Evolutionary conservation across 352 stramenopile genomes (phyloP).

Genomic region (Globisporangium yorkense): DNA sequence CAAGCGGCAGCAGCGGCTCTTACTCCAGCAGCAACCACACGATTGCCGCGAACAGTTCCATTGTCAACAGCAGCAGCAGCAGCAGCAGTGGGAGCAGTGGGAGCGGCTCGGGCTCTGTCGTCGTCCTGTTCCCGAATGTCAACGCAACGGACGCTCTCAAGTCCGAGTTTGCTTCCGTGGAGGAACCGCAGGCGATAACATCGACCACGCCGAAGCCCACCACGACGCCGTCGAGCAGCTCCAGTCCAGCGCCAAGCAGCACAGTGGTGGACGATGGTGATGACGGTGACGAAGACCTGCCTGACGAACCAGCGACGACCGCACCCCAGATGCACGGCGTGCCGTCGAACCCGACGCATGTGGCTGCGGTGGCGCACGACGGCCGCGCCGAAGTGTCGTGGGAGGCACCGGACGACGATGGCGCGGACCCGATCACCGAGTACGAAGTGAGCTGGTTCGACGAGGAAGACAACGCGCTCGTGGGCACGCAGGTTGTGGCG

Average conservation of each 20-base stretch:
- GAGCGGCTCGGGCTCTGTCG: not conserved
- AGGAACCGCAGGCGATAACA: not conserved
- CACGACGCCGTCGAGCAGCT: not conserved
- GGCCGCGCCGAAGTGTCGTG: constrained; percentile 52
- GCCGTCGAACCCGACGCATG: constrained; percentile 54
- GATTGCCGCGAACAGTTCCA: not conserved
- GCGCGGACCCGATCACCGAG: constrained; percentile 42
- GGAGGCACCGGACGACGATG: constrained; percentile 59
- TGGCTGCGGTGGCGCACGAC: constrained; percentile 46
- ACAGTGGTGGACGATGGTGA: not conserved
- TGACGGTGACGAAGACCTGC: not conserved
- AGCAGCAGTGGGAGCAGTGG: not conserved
- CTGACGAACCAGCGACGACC: constrained; percentile 1
- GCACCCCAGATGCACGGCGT: constrained; percentile 39
- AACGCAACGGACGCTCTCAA: not conserved
- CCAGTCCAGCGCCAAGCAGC: not conserved
- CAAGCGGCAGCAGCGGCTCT: not conserved
- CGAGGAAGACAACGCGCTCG: constrained; percentile 32
- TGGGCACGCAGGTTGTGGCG: constrained; percentile 34
- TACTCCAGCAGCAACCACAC: not conserved
- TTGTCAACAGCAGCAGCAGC: not conserved
- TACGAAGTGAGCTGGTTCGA: constrained; percentile 67
- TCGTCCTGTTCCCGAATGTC: not conserved
- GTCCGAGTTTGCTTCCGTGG: not conserved
- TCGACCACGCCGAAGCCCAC: not conserved